These are phyloP conservation scores for Podaxis sp. DNA, from an alignment of 768 basidiomycete species.

Conservation along the genomic window DNA sequence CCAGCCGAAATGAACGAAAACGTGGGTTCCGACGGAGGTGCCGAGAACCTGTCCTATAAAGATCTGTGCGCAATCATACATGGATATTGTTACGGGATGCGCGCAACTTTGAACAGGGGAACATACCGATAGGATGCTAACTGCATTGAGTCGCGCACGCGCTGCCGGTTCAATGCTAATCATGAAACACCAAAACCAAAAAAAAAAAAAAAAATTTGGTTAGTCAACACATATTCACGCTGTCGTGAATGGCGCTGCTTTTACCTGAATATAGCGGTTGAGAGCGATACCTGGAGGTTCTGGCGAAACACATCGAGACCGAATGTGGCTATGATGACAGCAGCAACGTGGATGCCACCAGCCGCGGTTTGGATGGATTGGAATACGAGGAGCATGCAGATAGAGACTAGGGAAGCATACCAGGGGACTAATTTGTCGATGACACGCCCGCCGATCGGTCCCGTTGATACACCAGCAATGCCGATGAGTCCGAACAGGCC, in stretches of 20 bases:
- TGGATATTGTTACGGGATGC: background rate
- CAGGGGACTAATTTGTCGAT: slow-evolving; percentile 75
- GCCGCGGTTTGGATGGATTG: slow-evolving; percentile 65
- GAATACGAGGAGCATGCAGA: slow-evolving; percentile 42
- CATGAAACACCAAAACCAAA: too few relatives aligned
- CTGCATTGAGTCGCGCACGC: slow-evolving; percentile 71
- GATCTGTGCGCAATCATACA: slow-evolving; percentile 27
- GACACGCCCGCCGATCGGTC: slow-evolving; percentile 63
- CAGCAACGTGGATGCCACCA: slow-evolving; percentile 65
- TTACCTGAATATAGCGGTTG: slow-evolving; percentile 56
- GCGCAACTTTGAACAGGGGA: background rate
- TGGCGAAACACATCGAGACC: slow-evolving; percentile 76
- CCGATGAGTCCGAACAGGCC: slow-evolving; percentile 76
- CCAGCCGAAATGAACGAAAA: slow-evolving; percentile 73
- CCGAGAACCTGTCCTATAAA: slow-evolving; percentile 85
- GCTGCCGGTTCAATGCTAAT: slow-evolving; percentile 41
- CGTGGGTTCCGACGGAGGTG: slow-evolving; percentile 65
- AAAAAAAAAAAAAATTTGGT: too few relatives aligned
- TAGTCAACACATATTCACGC: background rate
- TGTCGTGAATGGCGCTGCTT: slow-evolving; percentile 9
- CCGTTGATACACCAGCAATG: slow-evolving; percentile 62
- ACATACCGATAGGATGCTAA: slow-evolving; percentile 64
- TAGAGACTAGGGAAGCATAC: slow-evolving; percentile 64
- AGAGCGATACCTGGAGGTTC: slow-evolving; percentile 63
- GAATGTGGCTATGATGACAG: slow-evolving; percentile 64